phyloP scores from a whole-genome alignment of 2,329 filamentous ascomycete genomes.

The Epichloe gansuensis region DNA sequence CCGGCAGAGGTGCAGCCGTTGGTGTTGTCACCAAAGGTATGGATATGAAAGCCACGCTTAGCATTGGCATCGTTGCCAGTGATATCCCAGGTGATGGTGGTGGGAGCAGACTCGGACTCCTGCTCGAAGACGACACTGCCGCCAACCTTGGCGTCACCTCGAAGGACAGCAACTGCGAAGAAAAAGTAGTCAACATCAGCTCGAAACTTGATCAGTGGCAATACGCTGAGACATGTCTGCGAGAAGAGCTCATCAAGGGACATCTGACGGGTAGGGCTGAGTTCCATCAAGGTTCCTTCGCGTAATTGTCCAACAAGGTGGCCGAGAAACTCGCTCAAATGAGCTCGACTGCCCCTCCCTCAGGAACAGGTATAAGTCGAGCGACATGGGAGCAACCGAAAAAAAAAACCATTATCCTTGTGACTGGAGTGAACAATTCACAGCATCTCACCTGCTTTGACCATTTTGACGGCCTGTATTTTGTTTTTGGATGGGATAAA shows the following conservation, averaged over 20 bases:
- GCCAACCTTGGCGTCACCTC: constrained; percentile 91
- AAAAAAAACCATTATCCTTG: not conserved
- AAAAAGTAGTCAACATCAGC: constrained; percentile 3
- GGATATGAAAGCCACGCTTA: constrained; percentile 95
- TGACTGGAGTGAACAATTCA: not conserved
- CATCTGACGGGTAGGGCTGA: constrained; percentile 9
- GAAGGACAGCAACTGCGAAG: constrained; percentile 75
- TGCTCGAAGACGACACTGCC: constrained; percentile 96
- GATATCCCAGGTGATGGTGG: constrained; percentile 86
- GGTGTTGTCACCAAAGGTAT: constrained; percentile 99
- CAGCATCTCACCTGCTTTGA: constrained; percentile 76
- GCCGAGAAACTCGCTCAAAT: constrained; percentile 46
- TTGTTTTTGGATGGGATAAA: constrained; percentile 9
- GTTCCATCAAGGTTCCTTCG: constrained; percentile 33
- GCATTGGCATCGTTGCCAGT: constrained; percentile 86
- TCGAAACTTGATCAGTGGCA: not conserved
- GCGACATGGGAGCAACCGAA: not conserved
- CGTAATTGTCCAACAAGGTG: constrained; percentile 11
- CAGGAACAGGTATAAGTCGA: constrained; percentile 13
- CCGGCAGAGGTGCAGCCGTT: constrained; percentile 98
- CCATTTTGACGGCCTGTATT: constrained; percentile 66
- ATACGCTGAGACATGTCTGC: not conserved
- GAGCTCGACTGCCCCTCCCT: constrained; percentile 27
- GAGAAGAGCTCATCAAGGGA: constrained; percentile 20
- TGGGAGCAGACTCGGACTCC: constrained; percentile 64